Conservation (phyloP, 2,329 filamentous ascomycete species). For the Hypoxylon sp. region DNA sequence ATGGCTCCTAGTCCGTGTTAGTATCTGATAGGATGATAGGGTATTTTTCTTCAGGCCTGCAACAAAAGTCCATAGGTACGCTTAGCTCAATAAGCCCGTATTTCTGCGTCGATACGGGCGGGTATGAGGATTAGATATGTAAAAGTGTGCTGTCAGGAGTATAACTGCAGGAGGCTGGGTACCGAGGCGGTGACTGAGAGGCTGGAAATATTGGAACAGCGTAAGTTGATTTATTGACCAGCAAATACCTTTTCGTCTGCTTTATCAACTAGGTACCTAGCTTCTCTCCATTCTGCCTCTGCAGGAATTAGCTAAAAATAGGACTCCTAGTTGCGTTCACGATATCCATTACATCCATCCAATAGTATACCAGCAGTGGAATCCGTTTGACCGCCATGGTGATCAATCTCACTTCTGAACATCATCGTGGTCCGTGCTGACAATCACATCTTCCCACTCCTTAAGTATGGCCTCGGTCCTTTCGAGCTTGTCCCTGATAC, state of each 20-base stretch:
- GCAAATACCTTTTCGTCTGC: too few species aligned
- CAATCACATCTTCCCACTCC: conserved; percentile 63
- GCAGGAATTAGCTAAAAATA: not conserved
- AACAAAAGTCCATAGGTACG: too few species aligned
- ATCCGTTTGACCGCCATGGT: not conserved
- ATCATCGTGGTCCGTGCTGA: conserved; percentile 54
- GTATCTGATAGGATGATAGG: too few species aligned
- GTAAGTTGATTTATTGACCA: too few species aligned
- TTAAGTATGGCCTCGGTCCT: conserved; percentile 58
- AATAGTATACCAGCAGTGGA: not conserved
- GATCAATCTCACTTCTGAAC: conserved; percentile 32
- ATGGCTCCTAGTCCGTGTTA: too few species aligned
- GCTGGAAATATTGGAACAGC: not conserved
- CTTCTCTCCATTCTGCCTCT: not conserved
- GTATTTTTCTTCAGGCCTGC: too few species aligned
- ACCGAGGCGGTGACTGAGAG: not conserved
- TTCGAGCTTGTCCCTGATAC: conserved; percentile 59
- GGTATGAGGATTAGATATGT: not conserved
- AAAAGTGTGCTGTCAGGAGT: not conserved
- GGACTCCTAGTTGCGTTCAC: not conserved
- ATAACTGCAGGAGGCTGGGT: not conserved
- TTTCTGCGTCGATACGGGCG: not conserved
- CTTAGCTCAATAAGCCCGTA: too few species aligned
- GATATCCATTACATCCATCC: not conserved
- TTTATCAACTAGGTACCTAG: too few species aligned